These are phyloP conservation scores for Penicillium fuscoglaucum DNA, from an alignment of 2,329 filamentous ascomycete genomes.

Conservation along the genomic window DNA sequence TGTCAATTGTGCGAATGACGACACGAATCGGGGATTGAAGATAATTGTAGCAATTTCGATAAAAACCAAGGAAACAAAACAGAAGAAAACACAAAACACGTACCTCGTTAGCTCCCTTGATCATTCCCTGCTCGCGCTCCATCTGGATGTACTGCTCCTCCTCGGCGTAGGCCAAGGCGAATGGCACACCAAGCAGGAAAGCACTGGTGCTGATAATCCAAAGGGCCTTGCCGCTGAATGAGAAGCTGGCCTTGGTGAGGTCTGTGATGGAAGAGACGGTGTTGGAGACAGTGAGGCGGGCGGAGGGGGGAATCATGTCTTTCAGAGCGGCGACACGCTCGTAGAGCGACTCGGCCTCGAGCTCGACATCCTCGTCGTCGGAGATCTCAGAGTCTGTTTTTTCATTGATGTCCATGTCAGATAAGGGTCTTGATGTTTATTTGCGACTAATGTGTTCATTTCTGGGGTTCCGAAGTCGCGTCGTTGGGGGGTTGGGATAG, in stretches of 20 bases:
- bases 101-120: conserved; percentile 83
- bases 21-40: not conserved
- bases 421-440: conserved; percentile 14
- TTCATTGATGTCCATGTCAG: conserved; percentile 16
- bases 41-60: not conserved
- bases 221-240: conserved; percentile 78
- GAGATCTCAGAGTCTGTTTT: conserved; percentile 76
- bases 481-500: conserved; percentile 2
- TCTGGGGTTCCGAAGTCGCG: conserved; percentile 7
- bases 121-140: conserved; percentile 96
- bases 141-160: conserved; percentile 97
- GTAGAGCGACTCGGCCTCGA: conserved; percentile 60
- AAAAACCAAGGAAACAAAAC: not conserved
- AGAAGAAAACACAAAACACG: conserved; percentile 27
- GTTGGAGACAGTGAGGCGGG: conserved; percentile 67
- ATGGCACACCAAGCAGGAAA: conserved; percentile 87
- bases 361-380: conserved; percentile 67
- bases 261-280: conserved; percentile 51
- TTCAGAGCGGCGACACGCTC: conserved; percentile 72
- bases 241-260: conserved; percentile 49
- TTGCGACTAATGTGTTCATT: conserved; percentile 6
- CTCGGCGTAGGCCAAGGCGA: conserved; percentile 88
- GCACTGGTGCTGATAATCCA: conserved; percentile 91
- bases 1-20: not conserved
- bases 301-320: conserved; percentile 73